phyloP scores from a whole-genome alignment of 1,139 yeast genomes.

The Suhomyces bokatorum region DNA sequence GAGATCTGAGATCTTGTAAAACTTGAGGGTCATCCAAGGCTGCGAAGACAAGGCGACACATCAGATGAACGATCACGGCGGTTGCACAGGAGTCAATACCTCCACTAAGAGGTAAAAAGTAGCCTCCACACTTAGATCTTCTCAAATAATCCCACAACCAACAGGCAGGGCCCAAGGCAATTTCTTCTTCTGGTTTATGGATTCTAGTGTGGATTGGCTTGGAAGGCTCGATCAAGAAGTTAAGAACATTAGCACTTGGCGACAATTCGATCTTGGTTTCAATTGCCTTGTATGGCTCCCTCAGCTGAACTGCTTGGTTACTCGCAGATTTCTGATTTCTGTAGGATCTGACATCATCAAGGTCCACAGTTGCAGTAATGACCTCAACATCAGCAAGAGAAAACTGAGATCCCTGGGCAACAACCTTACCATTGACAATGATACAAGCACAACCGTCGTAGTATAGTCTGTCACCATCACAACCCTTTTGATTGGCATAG shows the following conservation, averaged over 20 bases:
- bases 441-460: conserved; percentile 97
- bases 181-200: conserved; percentile 90
- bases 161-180: conserved; percentile 97
- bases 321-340: conserved; percentile 79
- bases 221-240: conserved; percentile 68
- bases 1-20: conserved; percentile 64
- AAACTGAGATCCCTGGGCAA: conserved; percentile 93
- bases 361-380: conserved; percentile 86
- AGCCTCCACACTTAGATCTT: conserved; percentile 87
- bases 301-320: conserved; percentile 62
- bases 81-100: conserved; percentile 99
- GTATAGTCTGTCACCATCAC: conserved; percentile 96
- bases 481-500: conserved; percentile 93
- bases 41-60: conserved; percentile 81
- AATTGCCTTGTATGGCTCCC: conserved; percentile 58
- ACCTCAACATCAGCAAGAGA: conserved; percentile 90
- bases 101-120: conserved; percentile 89
- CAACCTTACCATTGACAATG: conserved; percentile 84
- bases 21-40: conserved; percentile 69
- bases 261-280: conserved; percentile 63
- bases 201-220: conserved; percentile 50
- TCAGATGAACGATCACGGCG: conserved; percentile 87
- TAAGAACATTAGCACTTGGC: conserved; percentile 56
- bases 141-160: conserved; percentile 99
- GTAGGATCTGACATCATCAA: conserved; percentile 86